Percentiles rank a stretch among this genome's conserved stretches.
These are phyloP conservation scores for Tetragonia tetragonoides DNA, from an alignment of 148 eudicot genomes.

Conservation along the genomic window DNA sequence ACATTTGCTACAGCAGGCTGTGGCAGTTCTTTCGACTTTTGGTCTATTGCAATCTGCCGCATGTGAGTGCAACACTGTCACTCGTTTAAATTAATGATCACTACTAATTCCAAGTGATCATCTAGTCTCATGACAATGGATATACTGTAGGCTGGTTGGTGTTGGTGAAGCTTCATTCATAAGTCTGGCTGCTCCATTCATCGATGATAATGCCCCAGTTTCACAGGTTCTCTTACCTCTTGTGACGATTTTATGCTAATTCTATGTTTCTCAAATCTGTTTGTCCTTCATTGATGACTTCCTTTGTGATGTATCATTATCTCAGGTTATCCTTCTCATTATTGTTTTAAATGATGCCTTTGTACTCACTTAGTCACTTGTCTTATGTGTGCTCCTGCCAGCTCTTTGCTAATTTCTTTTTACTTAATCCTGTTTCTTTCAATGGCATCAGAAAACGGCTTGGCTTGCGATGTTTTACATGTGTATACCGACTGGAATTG, in stretches of 20 bases:
- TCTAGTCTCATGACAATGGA: slow-evolving; percentile 7
- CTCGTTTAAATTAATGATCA: background rate
- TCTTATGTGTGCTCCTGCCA: background rate
- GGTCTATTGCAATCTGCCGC: slow-evolving; percentile 72
- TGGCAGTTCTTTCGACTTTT: slow-evolving; percentile 69
- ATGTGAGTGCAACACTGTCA: slow-evolving; percentile 49
- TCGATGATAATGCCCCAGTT: slow-evolving; percentile 90
- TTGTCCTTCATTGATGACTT: background rate
- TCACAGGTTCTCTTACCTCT: slow-evolving; percentile 51
- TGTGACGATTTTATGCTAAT: background rate
- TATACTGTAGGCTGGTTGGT: slow-evolving; percentile 75
- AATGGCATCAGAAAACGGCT: slow-evolving; percentile 62
- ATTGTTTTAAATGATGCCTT: background rate
- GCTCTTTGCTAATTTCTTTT: background rate
- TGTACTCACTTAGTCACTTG: background rate
- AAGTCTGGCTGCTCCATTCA: slow-evolving; percentile 95
- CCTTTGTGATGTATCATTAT: background rate
- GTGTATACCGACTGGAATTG: slow-evolving; percentile 92
- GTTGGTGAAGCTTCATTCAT: slow-evolving; percentile 96
- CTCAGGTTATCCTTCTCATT: slow-evolving; percentile 2
- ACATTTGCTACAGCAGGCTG: slow-evolving; percentile 75
- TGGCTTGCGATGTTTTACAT: slow-evolving; percentile 92
- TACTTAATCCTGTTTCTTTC: background rate
- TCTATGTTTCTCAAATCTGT: background rate
- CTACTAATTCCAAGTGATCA: background rate